These are phyloP conservation scores for Trichodelitschia bisporula DNA, from an alignment of 495 filamentous ascomycete genomes.

Conservation along the genomic window DNA sequence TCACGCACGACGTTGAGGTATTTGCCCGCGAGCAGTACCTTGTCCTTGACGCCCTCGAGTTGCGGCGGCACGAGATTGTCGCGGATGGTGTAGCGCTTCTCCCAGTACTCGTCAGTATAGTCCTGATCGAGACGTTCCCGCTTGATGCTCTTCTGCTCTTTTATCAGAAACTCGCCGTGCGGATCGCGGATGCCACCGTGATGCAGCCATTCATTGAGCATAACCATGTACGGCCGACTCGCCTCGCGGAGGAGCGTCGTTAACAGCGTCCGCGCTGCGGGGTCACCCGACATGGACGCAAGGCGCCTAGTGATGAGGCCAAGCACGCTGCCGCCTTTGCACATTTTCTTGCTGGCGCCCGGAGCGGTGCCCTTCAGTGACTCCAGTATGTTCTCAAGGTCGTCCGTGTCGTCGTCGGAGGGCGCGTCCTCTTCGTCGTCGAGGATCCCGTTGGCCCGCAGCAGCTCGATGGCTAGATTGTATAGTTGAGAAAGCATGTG, in stretches of 20 bases:
- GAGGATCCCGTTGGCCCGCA: slow-evolving; percentile 64
- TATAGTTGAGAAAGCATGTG: slow-evolving; percentile 82
- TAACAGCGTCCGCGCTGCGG: slow-evolving; percentile 54
- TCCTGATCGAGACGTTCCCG: slow-evolving; percentile 80
- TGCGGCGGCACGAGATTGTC: slow-evolving; percentile 82
- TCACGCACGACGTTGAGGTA: slow-evolving; percentile 95
- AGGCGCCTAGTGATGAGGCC: slow-evolving; percentile 63
- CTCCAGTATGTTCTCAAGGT: slow-evolving; percentile 75
- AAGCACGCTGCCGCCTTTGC: slow-evolving; percentile 79
- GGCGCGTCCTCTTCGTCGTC: slow-evolving; percentile 73
- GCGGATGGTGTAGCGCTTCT: slow-evolving; percentile 84
- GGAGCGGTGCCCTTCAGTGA: slow-evolving; percentile 55
- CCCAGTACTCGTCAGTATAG: slow-evolving; percentile 98
- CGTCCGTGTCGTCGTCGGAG: slow-evolving; percentile 53
- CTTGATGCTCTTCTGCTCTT: slow-evolving; percentile 85
- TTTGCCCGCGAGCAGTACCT: slow-evolving; percentile 83
- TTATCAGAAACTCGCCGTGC: slow-evolving; percentile 81
- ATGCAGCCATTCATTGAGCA: slow-evolving; percentile 97
- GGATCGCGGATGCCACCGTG: slow-evolving; percentile 89
- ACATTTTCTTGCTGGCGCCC: slow-evolving; percentile 73
- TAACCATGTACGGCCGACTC: slow-evolving; percentile 84
- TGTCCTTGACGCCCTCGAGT: slow-evolving; percentile 74
- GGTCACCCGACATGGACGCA: slow-evolving; percentile 77
- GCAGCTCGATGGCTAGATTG: slow-evolving; percentile 59
- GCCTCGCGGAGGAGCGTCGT: slow-evolving; percentile 66